These are phyloP conservation scores for Saturnispora sanitii DNA, from an alignment of 805 yeast genomes.

Conservation along the genomic window DNA sequence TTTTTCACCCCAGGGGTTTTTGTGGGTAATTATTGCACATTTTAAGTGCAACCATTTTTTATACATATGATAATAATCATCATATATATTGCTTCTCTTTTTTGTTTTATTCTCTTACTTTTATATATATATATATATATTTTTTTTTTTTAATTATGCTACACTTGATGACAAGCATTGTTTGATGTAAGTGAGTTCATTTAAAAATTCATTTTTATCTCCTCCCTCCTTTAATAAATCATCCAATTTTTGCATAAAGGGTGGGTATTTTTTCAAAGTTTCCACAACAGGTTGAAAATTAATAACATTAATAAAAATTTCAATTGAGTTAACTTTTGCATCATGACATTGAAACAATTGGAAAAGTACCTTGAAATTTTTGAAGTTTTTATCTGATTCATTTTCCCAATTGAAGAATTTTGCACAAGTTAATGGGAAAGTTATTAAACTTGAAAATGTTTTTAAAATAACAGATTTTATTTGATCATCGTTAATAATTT, in stretches of 20 bases:
- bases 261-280: constrained; percentile 10
- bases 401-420: constrained; percentile 46
- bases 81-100: too few species aligned
- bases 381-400: constrained; percentile 27
- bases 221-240: background rate
- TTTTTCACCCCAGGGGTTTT: too few species aligned
- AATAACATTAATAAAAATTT: constrained; percentile 25
- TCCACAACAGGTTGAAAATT: constrained; percentile 20
- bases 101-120: too few species aligned
- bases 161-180: background rate
- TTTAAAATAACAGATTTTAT: constrained; percentile 41
- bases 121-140: too few species aligned
- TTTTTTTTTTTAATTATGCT: too few species aligned
- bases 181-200: background rate
- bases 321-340: constrained; percentile 28
- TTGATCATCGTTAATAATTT: constrained; percentile 28
- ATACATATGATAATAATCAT: too few species aligned
- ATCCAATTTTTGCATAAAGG: background rate
- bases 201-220: background rate
- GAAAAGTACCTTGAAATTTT: constrained; percentile 27
- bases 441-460: constrained; percentile 36
- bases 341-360: constrained; percentile 30
- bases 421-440: constrained; percentile 32
- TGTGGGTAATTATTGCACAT: too few species aligned
- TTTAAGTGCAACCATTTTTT: too few species aligned